A percentile compares a stretch with the other conserved stretches of the same genome.
Evolutionary conservation across 495 filamentous ascomycete species (phyloP).

Genomic region (Hyaloscypha finlandica): DNA sequence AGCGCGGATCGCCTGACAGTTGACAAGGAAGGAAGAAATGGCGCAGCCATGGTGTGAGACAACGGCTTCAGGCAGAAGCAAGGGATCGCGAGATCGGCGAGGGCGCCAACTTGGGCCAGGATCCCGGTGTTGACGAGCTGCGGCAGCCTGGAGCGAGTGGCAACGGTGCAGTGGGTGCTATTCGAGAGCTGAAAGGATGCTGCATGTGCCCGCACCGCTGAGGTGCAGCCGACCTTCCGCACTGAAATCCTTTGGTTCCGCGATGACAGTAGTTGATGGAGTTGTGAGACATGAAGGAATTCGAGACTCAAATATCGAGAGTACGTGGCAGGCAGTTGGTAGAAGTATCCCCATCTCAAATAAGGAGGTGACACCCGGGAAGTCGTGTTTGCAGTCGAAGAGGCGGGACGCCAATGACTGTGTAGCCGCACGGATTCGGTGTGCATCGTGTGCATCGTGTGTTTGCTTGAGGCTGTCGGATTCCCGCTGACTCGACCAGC

Average conservation of each 20-base stretch:
- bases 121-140: background rate
- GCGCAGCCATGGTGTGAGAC: conserved; percentile 26
- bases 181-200: background rate
- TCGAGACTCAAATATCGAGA: background rate
- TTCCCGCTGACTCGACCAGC: background rate
- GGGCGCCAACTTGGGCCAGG: background rate
- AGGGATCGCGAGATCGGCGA: conserved; percentile 21
- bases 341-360: background rate
- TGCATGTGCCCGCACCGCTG: background rate
- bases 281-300: background rate
- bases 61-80: conserved; percentile 22
- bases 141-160: conserved; percentile 1
- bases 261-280: background rate
- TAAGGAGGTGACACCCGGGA: background rate
- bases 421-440: background rate
- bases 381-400: background rate
- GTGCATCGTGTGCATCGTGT: conserved; percentile 1
- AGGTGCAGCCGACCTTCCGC: background rate
- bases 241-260: background rate
- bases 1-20: conserved; percentile 29
- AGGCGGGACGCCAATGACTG: background rate
- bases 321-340: background rate
- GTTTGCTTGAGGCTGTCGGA: background rate
- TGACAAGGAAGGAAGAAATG: conserved; percentile 13
- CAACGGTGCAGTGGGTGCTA: background rate